These are phyloP conservation scores for Mucor plumbeus DNA, from an alignment of 371 early-diverging fungal genomes.

Conservation along the genomic window DNA sequence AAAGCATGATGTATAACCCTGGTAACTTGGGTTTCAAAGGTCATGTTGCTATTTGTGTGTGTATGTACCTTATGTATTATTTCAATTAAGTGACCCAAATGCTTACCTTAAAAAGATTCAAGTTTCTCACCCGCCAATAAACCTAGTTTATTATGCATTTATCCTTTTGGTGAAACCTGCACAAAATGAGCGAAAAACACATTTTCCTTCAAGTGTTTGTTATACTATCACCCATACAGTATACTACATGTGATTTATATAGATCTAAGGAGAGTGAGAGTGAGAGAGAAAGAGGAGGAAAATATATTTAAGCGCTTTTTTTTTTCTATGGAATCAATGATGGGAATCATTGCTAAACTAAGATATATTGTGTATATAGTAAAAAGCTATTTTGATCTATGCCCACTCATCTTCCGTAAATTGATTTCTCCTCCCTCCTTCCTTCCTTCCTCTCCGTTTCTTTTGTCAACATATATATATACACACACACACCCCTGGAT, in stretches of 20 bases:
- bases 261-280: not conserved
- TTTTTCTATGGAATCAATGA: not conserved
- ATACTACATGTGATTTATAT: slow-evolving; percentile 3
- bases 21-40: slow-evolving; percentile 1
- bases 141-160: slow-evolving; percentile 5
- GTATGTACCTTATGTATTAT: not conserved
- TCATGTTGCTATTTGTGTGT: not conserved
- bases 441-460: not conserved
- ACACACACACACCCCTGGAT: not conserved
- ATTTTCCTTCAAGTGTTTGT: not conserved
- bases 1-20: slow-evolving; percentile 1
- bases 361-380: not conserved
- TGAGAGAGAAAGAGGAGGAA: not conserved
- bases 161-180: not conserved
- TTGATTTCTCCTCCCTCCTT: not conserved
- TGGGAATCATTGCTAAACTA: slow-evolving; percentile 8
- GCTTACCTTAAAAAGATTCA: not conserved
- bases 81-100: not conserved
- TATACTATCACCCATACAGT: slow-evolving; percentile 6
- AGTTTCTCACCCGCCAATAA: not conserved
- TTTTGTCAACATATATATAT: not conserved
- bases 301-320: not conserved
- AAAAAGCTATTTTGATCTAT: not conserved
- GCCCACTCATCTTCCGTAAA: not conserved
- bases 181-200: not conserved